Percentiles rank a stretch among this genome's conserved stretches.
These are phyloP conservation scores for Taiozyma sp. DNA, from an alignment of 1,139 yeast genomes.

Conservation along the genomic window DNA sequence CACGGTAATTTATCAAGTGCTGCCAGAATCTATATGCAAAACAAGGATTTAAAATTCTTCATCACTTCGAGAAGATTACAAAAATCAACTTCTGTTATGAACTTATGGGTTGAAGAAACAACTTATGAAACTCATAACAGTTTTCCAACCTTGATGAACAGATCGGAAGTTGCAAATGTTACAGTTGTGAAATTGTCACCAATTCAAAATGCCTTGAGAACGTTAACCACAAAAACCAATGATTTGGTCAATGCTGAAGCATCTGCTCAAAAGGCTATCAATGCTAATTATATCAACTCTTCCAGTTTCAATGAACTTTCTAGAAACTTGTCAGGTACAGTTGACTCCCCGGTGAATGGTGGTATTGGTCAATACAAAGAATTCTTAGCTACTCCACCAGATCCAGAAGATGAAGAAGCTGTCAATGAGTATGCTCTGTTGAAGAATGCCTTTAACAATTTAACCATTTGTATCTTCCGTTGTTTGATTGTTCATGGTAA, in stretches of 20 bases:
- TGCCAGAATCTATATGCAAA: slow-evolving; percentile 66
- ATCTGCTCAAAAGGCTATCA: slow-evolving; percentile 51
- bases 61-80: slow-evolving; percentile 69
- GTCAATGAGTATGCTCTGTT: slow-evolving; percentile 44
- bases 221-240: slow-evolving; percentile 63
- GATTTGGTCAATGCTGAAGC: slow-evolving; percentile 69
- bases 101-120: slow-evolving; percentile 87
- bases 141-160: slow-evolving; percentile 86
- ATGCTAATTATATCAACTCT: slow-evolving; percentile 46
- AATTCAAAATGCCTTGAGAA: slow-evolving; percentile 72
- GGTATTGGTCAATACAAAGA: slow-evolving; percentile 83
- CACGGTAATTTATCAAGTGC: slow-evolving; percentile 39
- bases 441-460: slow-evolving; percentile 62
- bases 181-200: slow-evolving; percentile 73
- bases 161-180: slow-evolving; percentile 62
- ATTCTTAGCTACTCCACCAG: slow-evolving; percentile 45
- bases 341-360: slow-evolving; percentile 90
- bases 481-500: slow-evolving; percentile 69
- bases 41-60: slow-evolving; percentile 67
- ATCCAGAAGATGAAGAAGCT: slow-evolving; percentile 36
- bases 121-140: slow-evolving; percentile 71
- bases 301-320: slow-evolving; percentile 64
- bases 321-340: slow-evolving; percentile 80
- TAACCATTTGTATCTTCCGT: slow-evolving; percentile 60
- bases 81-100: slow-evolving; percentile 67